Evolutionary conservation across 2,329 filamentous ascomycete genomes (phyloP).

Genomic region (Hirsutella rhossiliensis): DNA sequence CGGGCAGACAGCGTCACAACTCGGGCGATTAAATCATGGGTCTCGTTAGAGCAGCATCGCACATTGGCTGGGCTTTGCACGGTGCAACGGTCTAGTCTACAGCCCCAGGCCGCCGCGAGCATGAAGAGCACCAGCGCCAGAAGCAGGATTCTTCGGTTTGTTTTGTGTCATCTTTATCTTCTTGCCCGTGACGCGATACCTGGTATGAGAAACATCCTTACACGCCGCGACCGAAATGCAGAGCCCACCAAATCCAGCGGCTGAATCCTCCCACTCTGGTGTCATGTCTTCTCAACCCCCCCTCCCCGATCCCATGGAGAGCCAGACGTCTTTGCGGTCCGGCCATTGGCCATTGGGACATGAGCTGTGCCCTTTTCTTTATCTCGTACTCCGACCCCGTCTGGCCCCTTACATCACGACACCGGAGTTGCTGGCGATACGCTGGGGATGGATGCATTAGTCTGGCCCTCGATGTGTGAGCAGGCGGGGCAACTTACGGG

Average conservation of each 20-base stretch:
- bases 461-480: neutral
- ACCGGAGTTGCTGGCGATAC: conserved; percentile 99
- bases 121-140: too few species aligned
- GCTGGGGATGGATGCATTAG: conserved; percentile 38
- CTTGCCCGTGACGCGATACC: conserved; percentile 37
- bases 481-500: conserved; percentile 51
- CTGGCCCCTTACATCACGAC: conserved; percentile 79
- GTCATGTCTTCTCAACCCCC: too few species aligned
- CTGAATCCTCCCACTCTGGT: conserved; percentile 14
- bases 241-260: conserved; percentile 34
- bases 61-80: too few species aligned
- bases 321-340: neutral
- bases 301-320: too few species aligned
- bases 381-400: conserved; percentile 4
- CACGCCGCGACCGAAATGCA: conserved; percentile 43
- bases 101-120: too few species aligned
- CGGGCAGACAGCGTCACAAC: too few species aligned
- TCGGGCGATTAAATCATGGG: too few species aligned
- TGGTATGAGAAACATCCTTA: conserved; percentile 38
- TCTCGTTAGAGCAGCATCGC: too few species aligned
- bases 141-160: too few species aligned
- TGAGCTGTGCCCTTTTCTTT: conserved; percentile 10
- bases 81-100: too few species aligned
- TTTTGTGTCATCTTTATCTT: conserved; percentile 3
- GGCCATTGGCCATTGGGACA: conserved; percentile 14